These are phyloP conservation scores for Lachnellula willkommii DNA, from an alignment of 2,329 filamentous ascomycete species.

Conservation along the genomic window DNA sequence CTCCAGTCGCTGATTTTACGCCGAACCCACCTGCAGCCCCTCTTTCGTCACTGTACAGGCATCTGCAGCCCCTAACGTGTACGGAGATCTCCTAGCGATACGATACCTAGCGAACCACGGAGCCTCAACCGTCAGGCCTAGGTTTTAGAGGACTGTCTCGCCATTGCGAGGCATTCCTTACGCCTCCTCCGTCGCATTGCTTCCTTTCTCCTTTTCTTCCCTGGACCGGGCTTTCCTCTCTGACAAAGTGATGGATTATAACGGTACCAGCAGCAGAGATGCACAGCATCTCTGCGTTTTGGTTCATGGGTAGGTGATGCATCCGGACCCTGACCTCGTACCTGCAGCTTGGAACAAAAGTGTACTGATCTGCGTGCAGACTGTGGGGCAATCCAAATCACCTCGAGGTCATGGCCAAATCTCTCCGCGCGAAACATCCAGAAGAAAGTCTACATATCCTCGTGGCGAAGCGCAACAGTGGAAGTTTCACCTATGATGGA, in stretches of 20 bases:
- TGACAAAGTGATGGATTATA: slow-evolving; percentile 40
- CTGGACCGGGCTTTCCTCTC: slow-evolving; percentile 34
- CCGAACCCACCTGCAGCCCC: not conserved
- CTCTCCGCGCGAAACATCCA: slow-evolving; percentile 55
- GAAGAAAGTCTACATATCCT: slow-evolving; percentile 64
- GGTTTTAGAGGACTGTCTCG: slow-evolving; percentile 33
- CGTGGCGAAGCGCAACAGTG: slow-evolving; percentile 66
- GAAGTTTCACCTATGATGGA: slow-evolving; percentile 67
- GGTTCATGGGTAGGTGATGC: slow-evolving; percentile 53
- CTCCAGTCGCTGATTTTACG: not conserved
- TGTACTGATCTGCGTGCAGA: slow-evolving; percentile 34
- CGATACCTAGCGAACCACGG: not conserved
- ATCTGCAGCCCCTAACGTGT: too few species aligned
- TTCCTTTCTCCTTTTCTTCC: slow-evolving; percentile 32
- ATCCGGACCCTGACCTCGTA: not conserved
- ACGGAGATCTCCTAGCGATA: not conserved
- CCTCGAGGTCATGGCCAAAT: slow-evolving; percentile 61
- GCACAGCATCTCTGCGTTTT: slow-evolving; percentile 72
- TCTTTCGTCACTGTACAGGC: not conserved
- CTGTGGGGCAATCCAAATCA: slow-evolving; percentile 78
- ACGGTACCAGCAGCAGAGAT: slow-evolving; percentile 43
- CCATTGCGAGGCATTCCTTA: slow-evolving; percentile 35
- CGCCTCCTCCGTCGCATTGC: slow-evolving; percentile 24
- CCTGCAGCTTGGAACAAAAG: not conserved
- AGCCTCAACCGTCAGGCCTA: not conserved